Base-by-base conservation (phyloP, 2,329 filamentous ascomycete species). In the Boeremia exigua region DNA sequence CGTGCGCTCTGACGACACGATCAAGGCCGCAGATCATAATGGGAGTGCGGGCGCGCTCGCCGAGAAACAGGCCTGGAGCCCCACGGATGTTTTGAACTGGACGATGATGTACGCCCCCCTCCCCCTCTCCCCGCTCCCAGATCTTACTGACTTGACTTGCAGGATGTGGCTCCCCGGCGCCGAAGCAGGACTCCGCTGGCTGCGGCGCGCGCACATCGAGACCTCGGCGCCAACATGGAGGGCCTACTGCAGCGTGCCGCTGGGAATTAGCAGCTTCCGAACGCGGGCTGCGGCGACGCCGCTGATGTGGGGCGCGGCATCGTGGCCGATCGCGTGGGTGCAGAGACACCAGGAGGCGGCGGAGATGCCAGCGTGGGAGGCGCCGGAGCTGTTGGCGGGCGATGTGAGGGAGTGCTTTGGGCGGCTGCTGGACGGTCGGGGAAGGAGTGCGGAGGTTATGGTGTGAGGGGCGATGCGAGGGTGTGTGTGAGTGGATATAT, bases 51-150 rank as follows among this genome's bases (percentile, higher is more conserved):
- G 8, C n/a, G 12, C 12, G 9, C 14, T 2, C 1, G 3, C 27
- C 10, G 45, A 46, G 3, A 29, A 11, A 29, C 34, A 40, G 4
- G 4, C 30, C 6, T 78, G 75, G 75, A 68, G 70, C 4, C 70
- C 72, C 5, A 75, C 73, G 1, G 84, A 88, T 50, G 77, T 89
- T 23, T 78, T 90, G 54, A 85, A 84, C 23, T 70, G 66, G 59
- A 67, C 65, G 0, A 71, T 71, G 68, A 74, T 89, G 27, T 82
- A 86, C 4, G 49, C 48, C 14, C 6, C 4, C n/a, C 10, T 17
- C 2, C 25, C 34, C 6, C 4, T 8, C 6, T n/a, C 4, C 7
- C 11, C 12, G 4, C 4, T 15, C 8, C 11, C n/a, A 33, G 17
- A 14, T 3, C 15, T 28, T 30, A 15, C 38, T 54, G 27, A 56